These are phyloP conservation scores for Tetrahymena borealis DNA, from an alignment of 73 alveolate genomes.

Conservation along the genomic window DNA sequence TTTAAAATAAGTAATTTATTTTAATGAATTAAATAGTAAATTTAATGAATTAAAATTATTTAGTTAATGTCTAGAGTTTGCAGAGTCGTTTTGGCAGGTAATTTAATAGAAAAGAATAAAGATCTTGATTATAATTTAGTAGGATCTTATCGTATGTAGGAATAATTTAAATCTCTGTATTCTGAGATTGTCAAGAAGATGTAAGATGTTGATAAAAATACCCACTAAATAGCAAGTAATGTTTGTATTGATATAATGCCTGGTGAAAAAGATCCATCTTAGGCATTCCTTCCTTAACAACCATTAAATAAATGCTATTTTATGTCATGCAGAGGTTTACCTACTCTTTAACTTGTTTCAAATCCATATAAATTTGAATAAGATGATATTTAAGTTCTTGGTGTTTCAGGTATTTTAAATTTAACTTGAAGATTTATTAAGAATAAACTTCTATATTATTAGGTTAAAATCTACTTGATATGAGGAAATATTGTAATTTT, in stretches of 20 bases:
- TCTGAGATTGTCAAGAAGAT: neutral
- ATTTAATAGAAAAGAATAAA: neutral
- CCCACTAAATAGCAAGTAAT: neutral
- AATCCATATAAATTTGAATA: neutral
- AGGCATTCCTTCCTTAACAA: neutral
- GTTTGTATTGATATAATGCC: neutral
- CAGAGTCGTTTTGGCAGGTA: neutral
- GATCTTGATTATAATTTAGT: neutral
- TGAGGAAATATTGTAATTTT: neutral
- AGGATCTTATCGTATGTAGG: neutral
- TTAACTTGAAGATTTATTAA: neutral
- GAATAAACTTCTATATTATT: neutral
- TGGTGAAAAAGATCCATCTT: neutral
- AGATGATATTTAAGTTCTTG: neutral
- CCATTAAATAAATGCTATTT: neutral
- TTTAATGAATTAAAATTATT: neutral
- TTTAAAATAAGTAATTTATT: neutral
- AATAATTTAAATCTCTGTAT: neutral
- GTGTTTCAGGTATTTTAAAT: neutral
- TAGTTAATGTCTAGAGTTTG: neutral
- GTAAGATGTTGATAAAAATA: neutral
- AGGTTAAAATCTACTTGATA: neutral
- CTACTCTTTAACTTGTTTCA: neutral
- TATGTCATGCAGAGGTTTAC: neutral
- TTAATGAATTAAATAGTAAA: neutral